Evolutionary conservation across 345 rosid species (phyloP).

Genomic region (Eucalyptus marginata): DNA sequence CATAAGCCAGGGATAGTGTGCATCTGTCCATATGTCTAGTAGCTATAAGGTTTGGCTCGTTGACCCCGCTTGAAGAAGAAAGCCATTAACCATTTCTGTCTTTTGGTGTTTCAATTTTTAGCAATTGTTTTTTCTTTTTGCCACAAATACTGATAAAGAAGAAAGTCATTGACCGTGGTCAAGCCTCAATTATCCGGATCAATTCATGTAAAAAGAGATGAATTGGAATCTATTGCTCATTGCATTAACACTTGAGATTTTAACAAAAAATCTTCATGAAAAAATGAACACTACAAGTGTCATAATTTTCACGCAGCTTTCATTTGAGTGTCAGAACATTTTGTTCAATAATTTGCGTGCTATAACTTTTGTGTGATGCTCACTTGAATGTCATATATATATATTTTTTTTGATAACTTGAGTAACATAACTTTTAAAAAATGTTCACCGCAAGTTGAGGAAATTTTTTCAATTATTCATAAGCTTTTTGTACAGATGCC

Average conservation of each 20-base stretch:
- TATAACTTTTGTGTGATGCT: too few relatives aligned
- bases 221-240: neutral
- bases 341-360: too few relatives aligned
- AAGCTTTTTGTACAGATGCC: too few relatives aligned
- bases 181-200: neutral
- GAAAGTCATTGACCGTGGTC: neutral
- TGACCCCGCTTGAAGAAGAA: neutral
- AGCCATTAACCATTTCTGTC: neutral
- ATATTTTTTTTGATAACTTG: too few relatives aligned
- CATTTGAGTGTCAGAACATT: too few relatives aligned
- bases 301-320: accelerated
- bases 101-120: neutral
- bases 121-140: neutral
- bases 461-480: too few relatives aligned
- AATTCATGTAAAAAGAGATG: neutral
- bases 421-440: too few relatives aligned
- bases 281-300: too few relatives aligned
- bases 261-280: too few relatives aligned
- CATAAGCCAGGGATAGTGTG: neutral
- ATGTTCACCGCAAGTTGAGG: too few relatives aligned
- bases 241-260: neutral
- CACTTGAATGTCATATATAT: too few relatives aligned
- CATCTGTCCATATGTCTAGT: neutral
- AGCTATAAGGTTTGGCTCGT: neutral
- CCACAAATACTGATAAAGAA: neutral